Evolutionary conservation across 164 flowering plant genomes (phyloP).

Genomic region (Vitis rupestris): DNA sequence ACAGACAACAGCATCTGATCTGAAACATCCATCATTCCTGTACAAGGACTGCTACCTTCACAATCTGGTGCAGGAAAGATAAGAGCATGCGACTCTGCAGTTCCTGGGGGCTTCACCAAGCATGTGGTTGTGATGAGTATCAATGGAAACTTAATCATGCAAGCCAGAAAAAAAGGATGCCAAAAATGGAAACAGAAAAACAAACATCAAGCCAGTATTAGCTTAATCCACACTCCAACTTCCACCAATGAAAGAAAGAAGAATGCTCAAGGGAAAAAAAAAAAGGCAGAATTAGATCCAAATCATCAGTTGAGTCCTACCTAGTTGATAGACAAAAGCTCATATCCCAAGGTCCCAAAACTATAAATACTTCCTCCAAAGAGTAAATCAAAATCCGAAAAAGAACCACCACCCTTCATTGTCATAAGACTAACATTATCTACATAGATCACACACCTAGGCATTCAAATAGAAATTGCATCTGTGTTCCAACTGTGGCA

Average conservation of each 20-base stretch:
- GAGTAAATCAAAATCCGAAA: neutral
- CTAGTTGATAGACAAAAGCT: too few species aligned
- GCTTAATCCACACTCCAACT: neutral
- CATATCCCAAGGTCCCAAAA: neutral
- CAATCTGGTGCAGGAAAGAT: constrained; percentile 64
- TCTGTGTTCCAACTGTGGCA: neutral
- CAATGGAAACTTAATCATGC: neutral
- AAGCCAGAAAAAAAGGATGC: neutral
- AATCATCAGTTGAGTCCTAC: neutral
- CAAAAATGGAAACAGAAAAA: neutral
- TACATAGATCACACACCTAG: neutral
- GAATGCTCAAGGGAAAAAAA: neutral
- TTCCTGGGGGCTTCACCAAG: constrained; percentile 89
- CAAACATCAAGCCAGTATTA: too few species aligned
- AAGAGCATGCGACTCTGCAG: constrained; percentile 80
- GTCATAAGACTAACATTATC: neutral
- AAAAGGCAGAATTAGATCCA: neutral
- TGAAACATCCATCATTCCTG: constrained; percentile 65
- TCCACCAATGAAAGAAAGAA: neutral
- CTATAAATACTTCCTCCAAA: neutral
- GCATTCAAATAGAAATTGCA: neutral
- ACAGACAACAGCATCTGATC: constrained; percentile 77
- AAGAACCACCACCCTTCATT: neutral
- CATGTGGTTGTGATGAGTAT: constrained; percentile 19
- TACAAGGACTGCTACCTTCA: constrained; percentile 71